These are phyloP conservation scores for Psilocybe cyanescens DNA, from an alignment of 768 basidiomycete species.

Conservation along the genomic window DNA sequence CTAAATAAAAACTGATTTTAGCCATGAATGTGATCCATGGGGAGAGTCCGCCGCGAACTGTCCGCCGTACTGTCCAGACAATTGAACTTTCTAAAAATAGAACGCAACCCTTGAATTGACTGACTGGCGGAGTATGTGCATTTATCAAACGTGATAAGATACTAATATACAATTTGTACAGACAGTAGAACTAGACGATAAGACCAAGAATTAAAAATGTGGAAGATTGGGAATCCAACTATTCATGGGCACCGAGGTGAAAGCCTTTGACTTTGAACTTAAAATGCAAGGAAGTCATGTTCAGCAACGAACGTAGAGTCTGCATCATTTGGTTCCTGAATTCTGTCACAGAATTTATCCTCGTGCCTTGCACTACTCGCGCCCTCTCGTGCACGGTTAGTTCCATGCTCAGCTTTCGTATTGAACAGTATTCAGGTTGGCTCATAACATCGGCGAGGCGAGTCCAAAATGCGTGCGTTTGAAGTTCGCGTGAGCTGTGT, in stretches of 20 bases:
- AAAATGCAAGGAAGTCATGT: constrained; percentile 21
- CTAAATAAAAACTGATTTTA: too few species aligned
- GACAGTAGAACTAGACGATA: too few species aligned
- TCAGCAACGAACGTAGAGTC: constrained; percentile 9
- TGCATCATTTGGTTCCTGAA: constrained; percentile 17
- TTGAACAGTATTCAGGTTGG: constrained; percentile 8
- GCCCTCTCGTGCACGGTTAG: constrained; percentile 19
- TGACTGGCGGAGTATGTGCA: too few species aligned
- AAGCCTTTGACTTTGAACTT: constrained; percentile 19
- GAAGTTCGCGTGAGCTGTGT: constrained; percentile 7
- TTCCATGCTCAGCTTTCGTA: constrained; percentile 17
- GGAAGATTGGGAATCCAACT: background rate
- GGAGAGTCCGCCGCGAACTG: too few species aligned
- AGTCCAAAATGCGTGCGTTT: constrained; percentile 14
- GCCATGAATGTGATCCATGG: too few species aligned
- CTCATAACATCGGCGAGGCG: constrained; percentile 11
- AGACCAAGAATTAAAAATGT: too few species aligned
- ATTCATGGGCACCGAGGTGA: constrained; percentile 5
- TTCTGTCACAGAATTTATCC: constrained; percentile 14
- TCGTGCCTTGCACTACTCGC: constrained; percentile 8
- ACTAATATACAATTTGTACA: too few species aligned
- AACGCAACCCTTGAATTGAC: too few species aligned
- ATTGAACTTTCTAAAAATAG: too few species aligned
- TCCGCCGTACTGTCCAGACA: too few species aligned
- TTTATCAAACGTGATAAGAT: too few species aligned